Evolutionary conservation across 2,329 filamentous ascomycete genomes (phyloP).

Genomic region (Talaromyces rugulosus): DNA sequence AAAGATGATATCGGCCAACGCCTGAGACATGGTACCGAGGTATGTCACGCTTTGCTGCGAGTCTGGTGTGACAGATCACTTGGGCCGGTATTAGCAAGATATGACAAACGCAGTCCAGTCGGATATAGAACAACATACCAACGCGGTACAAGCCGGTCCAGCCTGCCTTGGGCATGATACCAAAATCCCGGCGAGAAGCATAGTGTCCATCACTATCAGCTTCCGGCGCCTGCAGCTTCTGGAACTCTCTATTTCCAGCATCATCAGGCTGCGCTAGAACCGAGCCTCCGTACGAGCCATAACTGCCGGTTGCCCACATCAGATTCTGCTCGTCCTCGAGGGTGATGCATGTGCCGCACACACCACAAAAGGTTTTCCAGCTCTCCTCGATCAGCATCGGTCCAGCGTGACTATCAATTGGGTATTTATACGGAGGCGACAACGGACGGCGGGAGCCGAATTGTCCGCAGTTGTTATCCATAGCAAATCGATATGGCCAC

Average conservation of each 20-base stretch:
- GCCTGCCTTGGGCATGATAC: constrained; percentile 7
- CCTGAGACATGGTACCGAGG: constrained; percentile 4
- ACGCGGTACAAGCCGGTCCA: constrained; percentile 11
- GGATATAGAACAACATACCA: not conserved
- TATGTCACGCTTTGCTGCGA: not conserved
- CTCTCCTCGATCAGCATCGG: constrained; percentile 6
- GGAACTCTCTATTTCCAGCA: constrained; percentile 5
- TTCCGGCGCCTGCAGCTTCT: constrained; percentile 1
- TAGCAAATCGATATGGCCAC: not conserved
- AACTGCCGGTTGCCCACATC: not conserved
- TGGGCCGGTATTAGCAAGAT: not conserved
- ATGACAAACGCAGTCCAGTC: too few species aligned
- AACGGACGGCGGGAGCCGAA: not conserved
- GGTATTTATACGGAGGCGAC: not conserved
- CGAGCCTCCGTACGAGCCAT: not conserved
- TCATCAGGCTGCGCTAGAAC: constrained; percentile 2
- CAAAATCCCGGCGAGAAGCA: constrained; percentile 5
- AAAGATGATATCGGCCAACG: constrained; percentile 7
- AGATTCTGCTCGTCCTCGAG: constrained; percentile 7
- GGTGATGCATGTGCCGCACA: constrained; percentile 10
- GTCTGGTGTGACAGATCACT: constrained; percentile 4
- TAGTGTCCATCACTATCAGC: not conserved
- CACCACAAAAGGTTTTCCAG: constrained; percentile 7
- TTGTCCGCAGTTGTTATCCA: not conserved
- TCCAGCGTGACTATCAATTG: constrained; percentile 8